Evolutionary conservation across 768 basidiomycete genomes (phyloP), one percentile per base, ranked within the genome.

Genomic region (Phaeotremella fagi): DNA sequence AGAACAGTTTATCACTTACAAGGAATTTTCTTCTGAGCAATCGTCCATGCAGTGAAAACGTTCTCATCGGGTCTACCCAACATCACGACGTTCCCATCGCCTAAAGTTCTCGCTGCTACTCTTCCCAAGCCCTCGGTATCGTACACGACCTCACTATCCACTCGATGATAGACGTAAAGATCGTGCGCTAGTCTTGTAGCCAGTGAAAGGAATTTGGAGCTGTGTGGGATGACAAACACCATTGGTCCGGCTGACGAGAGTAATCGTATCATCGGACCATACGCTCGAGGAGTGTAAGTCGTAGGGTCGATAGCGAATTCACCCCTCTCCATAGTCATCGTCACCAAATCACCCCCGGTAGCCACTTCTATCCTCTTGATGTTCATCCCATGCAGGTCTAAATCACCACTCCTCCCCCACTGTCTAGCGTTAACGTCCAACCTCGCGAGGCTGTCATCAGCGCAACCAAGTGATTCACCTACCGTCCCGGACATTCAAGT

Each of bases 151-250:
- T 82, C 79, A 0, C 81, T 70, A 56, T 90, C 88, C 20, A 91
- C 70, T 53, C 81, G 79, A 65, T 88, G 85, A 72, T 85, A 88
- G 0, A 82, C 63, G 27, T 81, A 74, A 16, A 90, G 75, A 55
- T 82, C 80, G 65, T 88, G 82, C 2, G 85, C 82, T 22, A 91
- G 74, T 12, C 89, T 79, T 11, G 79, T 68, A 2, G 86, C 88
- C 2, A 83, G 71, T 0, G 81, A 81, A 22, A 11, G 38, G 7
- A 81, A 14, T n/a, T n/a, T n/a, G n/a, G n/a, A n/a, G n/a, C n/a
- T n/a, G 6, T 45, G 37, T 2, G 1, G 37, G 1, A 61, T 78
- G 20, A 84, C 72, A 45, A 90, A 78, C 29, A 91, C 74, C 41
- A 90, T 66, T 0, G 83, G 79, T 0, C 76, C 80, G 0, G 63